phyloP scores from a whole-genome alignment of 163 green algal genomes.

The Coccomyxa subellipsoidea region DNA sequence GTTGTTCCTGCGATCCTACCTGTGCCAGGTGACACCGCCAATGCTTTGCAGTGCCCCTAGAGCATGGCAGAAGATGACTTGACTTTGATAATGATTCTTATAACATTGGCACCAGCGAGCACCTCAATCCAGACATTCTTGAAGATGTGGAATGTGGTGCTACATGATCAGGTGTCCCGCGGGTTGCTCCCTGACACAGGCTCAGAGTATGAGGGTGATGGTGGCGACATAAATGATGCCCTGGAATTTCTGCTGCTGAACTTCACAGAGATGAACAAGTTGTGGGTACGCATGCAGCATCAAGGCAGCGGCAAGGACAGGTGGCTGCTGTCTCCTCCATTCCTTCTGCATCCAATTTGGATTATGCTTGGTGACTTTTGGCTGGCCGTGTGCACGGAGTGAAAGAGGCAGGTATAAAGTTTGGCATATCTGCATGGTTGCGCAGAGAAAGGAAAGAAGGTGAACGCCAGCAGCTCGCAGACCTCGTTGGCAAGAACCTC shows the following conservation, averaged over 20 bases:
- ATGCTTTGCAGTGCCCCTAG: background rate
- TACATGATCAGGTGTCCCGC: conserved; percentile 29
- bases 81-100: too few species aligned
- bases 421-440: too few species aligned
- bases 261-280: conserved; percentile 99
- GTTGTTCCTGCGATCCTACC: conserved; percentile 93
- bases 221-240: conserved; percentile 80
- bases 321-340: background rate
- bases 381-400: too few species aligned
- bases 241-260: conserved; percentile 96
- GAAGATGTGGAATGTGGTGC: too few species aligned
- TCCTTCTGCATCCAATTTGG: too few species aligned
- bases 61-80: too few species aligned
- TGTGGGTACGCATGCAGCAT: conserved; percentile 90
- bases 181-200: conserved; percentile 74
- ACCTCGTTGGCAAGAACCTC: conserved; percentile 97
- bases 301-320: conserved; percentile 41
- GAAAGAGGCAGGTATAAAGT: too few species aligned
- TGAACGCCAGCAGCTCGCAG: conserved; percentile 78
- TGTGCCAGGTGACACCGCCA: conserved; percentile 58
- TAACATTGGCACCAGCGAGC: too few species aligned
- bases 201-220: conserved; percentile 63
- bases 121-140: too few species aligned
- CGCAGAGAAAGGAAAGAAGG: conserved; percentile 69
- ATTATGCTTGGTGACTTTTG: too few species aligned